Base-by-base conservation (phyloP, 225 moss, liverwort and hornwort species). In the Physcomitrium patens region DNA sequence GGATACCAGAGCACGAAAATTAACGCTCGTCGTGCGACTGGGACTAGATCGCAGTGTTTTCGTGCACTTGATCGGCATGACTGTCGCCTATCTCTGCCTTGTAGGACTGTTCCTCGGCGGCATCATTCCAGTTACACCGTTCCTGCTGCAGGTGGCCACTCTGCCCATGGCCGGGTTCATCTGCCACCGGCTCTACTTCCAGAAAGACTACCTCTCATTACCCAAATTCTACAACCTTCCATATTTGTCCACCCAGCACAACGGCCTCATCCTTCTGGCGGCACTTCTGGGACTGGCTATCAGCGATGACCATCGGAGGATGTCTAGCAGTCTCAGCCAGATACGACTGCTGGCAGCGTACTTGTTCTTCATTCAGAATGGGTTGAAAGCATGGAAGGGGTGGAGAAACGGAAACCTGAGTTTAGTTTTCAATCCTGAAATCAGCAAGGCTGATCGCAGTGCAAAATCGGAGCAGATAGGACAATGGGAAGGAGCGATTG, bases 231-330 rank as follows among this genome's bases (percentile, higher is more conserved):
- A 77, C 59, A 77, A 69, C 61, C 22, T 77, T 51, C 77, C 77
- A 8, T 69, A 49, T 54, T 23, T 77, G 13, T 68, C 77, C 53
- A 61, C 77, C 8, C 77, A 69, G 9, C 77, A 77, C 24, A 68
- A 77, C 3, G 77, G 77, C 0, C 19, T 77, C 41, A 77, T 77
- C 22, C 37, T 77, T 37, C 17, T 77, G n/a, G 69, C 69, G 2
- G 77, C 57, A 22, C 14, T 70, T 18, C 44, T 70, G 16, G 58
- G 70, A 3, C 59, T 70, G 22, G 44, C 62, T 23, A 69, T 50
- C 61, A 28, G 41, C 7, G 76, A 76, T 8, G 20, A 1, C 23
- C 41, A 62, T 17, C 69, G 69, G 12, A 20, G 19, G 3, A 14
- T 77, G 22, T 49, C 9, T 22, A 77, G 69, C 62, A 0, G 7